Conservation (phyloP, 441 rosid genomes). For the Pelargonium citronellum region DNA sequence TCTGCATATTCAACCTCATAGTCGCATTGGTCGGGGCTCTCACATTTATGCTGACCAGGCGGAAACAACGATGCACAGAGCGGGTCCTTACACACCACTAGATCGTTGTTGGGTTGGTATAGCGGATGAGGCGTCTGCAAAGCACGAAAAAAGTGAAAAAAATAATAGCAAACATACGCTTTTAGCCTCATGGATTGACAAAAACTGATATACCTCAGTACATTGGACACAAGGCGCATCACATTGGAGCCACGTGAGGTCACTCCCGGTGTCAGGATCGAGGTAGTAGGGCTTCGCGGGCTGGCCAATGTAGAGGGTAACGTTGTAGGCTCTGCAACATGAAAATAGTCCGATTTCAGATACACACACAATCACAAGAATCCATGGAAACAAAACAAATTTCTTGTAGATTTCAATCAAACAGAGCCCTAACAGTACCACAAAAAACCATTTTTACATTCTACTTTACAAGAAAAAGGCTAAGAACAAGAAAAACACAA, state of each 20-base stretch:
- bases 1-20: constrained; percentile 85
- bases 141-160: background rate
- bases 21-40: constrained; percentile 56
- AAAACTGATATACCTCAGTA: constrained; percentile 1
- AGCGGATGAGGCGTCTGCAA: constrained; percentile 83
- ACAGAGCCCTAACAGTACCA: background rate
- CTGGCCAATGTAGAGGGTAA: constrained; percentile 1
- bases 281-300: constrained; percentile 10
- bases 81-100: constrained; percentile 62
- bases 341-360: background rate
- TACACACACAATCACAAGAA: background rate
- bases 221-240: constrained; percentile 10
- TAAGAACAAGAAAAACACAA: background rate
- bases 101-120: constrained; percentile 60
- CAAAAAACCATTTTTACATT: too few species aligned
- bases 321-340: constrained; percentile 9
- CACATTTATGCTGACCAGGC: constrained; percentile 40
- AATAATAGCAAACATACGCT: background rate
- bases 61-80: constrained; percentile 61
- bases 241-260: constrained; percentile 10
- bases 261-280: constrained; percentile 10
- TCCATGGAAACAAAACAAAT: background rate
- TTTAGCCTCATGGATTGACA: too few species aligned
- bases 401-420: background rate
- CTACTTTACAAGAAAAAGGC: too few species aligned